phyloP scores from a whole-genome alignment of 768 basidiomycete genomes.

The Boletus tomentosulus region DNA sequence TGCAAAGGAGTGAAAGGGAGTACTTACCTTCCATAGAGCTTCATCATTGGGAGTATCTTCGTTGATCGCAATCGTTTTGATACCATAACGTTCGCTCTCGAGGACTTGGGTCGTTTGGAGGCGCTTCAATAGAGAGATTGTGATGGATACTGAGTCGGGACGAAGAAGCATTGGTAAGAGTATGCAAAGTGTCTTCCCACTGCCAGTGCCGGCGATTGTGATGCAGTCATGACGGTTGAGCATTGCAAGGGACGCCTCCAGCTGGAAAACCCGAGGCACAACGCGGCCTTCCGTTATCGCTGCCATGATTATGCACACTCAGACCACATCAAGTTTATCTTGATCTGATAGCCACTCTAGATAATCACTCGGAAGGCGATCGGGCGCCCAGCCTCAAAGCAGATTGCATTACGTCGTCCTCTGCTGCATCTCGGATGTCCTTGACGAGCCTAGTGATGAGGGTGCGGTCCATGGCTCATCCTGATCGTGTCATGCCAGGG shows the following conservation, averaged over 20 bases:
- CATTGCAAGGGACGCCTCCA: background rate
- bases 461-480: too few relatives aligned
- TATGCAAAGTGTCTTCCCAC: background rate
- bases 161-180: background rate
- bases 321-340: background rate
- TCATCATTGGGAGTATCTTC: constrained; percentile 2
- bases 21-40: background rate
- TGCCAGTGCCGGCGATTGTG: background rate
- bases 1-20: too few relatives aligned
- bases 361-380: too few relatives aligned
- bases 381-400: too few relatives aligned
- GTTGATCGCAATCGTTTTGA: constrained; percentile 5
- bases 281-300: background rate
- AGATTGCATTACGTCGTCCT: too few relatives aligned
- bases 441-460: too few relatives aligned
- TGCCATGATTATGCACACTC: background rate
- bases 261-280: background rate
- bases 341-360: too few relatives aligned
- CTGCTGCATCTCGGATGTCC: too few relatives aligned
- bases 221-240: background rate
- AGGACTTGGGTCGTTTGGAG: constrained; percentile 5
- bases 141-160: background rate
- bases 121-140: constrained; percentile 1
- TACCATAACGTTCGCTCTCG: background rate
- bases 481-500: too few relatives aligned